Conservation (phyloP, 768 basidiomycete genomes). For the Boletus tylopilopsis region DNA sequence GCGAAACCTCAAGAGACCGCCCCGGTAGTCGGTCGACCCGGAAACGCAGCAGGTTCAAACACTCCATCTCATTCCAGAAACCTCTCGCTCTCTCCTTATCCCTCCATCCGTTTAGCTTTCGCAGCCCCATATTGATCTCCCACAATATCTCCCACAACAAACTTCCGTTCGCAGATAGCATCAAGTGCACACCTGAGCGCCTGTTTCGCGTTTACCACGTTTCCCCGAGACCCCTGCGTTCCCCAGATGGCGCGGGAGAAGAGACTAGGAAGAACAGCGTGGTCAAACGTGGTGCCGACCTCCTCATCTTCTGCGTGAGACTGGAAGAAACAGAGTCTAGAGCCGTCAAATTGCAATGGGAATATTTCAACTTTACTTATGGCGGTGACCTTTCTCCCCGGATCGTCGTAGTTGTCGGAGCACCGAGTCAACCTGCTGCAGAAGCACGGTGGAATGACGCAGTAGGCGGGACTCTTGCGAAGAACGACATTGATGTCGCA, state of each 20-base stretch:
- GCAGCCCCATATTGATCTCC: slow-evolving; percentile 22
- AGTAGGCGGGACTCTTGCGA: background rate
- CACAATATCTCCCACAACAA: slow-evolving; percentile 6
- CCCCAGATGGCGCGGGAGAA: slow-evolving; percentile 2
- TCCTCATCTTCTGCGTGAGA: slow-evolving; percentile 24
- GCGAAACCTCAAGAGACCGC: slow-evolving; percentile 12
- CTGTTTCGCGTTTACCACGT: slow-evolving; percentile 26
- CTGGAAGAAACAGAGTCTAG: background rate
- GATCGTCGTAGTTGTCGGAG: slow-evolving; percentile 24
- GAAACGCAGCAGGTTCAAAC: too few relatives aligned
- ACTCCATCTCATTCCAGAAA: slow-evolving; percentile 21
- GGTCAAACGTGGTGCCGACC: slow-evolving; percentile 23
- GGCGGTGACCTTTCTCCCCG: slow-evolving; percentile 26
- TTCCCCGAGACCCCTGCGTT: background rate
- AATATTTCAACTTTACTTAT: slow-evolving; percentile 24
- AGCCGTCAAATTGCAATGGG: slow-evolving; percentile 22
- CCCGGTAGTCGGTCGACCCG: background rate
- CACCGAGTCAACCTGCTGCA: slow-evolving; percentile 8
- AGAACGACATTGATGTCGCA: slow-evolving; percentile 10
- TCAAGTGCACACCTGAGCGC: slow-evolving; percentile 6
- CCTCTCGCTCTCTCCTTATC: slow-evolving; percentile 18
- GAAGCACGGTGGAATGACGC: slow-evolving; percentile 20
- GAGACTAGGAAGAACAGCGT: slow-evolving; percentile 2
- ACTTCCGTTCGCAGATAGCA: slow-evolving; percentile 21
- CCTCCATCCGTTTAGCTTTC: slow-evolving; percentile 13